Conservation (phyloP, 345 rosid genomes). For the Populus nigra region DNA sequence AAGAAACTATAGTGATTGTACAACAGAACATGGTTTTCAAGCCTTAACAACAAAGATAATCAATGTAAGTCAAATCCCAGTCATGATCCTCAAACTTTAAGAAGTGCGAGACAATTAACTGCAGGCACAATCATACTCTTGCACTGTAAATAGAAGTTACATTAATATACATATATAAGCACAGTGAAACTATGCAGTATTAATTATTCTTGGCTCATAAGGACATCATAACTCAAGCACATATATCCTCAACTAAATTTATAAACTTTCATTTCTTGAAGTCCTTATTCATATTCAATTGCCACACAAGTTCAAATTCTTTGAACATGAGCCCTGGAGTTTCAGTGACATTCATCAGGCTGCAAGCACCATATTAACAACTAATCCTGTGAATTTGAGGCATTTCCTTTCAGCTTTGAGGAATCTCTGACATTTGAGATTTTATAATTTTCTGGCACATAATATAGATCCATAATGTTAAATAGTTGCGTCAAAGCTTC, state of each 20-base stretch:
- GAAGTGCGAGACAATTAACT: neutral
- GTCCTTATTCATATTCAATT: neutral
- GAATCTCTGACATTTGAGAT: neutral
- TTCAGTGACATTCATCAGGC: neutral
- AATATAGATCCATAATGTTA: neutral
- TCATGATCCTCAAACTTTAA: slow-evolving; percentile 9
- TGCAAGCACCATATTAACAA: neutral
- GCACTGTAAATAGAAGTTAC: neutral
- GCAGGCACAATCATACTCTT: neutral
- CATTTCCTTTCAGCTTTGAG: neutral
- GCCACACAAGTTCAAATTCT: neutral
- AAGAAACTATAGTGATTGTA: neutral
- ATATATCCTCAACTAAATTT: neutral
- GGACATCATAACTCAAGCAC: neutral
- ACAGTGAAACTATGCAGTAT: neutral
- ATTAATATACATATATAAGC: no score
- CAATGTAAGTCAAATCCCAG: slow-evolving; percentile 1
- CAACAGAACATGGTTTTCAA: neutral
- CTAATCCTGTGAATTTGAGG: neutral
- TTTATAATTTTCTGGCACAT: neutral
- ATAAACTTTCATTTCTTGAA: neutral
- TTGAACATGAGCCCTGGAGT: neutral
- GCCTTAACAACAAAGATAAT: neutral
- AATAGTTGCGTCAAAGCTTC: neutral
- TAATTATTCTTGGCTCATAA: neutral